These are phyloP conservation scores for Withania somnifera DNA, from an alignment of 305 asterid genomes.

Conservation along the genomic window DNA sequence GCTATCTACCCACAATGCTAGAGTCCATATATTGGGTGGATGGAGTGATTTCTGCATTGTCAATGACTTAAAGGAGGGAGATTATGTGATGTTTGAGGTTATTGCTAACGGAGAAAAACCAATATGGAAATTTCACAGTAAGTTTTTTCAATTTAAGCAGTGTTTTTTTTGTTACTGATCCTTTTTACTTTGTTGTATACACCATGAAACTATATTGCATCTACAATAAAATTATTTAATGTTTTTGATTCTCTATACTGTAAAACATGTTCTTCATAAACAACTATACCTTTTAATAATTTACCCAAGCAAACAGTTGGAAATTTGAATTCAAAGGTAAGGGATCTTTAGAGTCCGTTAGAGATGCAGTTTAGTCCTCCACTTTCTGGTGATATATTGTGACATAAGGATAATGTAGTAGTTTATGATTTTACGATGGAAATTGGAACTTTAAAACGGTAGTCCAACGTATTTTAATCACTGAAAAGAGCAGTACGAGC, in stretches of 20 bases:
- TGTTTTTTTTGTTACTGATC: neutral
- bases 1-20: neutral
- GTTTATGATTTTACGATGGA: neutral
- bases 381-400: neutral
- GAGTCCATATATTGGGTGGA: neutral
- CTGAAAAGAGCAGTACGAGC: neutral
- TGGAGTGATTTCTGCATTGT: neutral
- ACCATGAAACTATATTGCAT: neutral
- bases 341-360: too few species aligned
- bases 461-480: neutral
- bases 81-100: neutral
- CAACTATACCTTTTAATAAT: neutral
- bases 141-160: neutral
- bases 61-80: neutral
- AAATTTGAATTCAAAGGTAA: neutral
- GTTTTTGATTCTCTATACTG: neutral
- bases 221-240: neutral
- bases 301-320: too few species aligned
- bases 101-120: neutral
- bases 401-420: neutral
- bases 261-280: neutral
- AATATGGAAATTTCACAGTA: neutral
- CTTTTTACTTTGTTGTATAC: neutral
- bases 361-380: neutral
- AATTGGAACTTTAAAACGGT: neutral